phyloP scores from a whole-genome alignment of 495 filamentous ascomycete species.

The Penicillium psychrofluorescens region DNA sequence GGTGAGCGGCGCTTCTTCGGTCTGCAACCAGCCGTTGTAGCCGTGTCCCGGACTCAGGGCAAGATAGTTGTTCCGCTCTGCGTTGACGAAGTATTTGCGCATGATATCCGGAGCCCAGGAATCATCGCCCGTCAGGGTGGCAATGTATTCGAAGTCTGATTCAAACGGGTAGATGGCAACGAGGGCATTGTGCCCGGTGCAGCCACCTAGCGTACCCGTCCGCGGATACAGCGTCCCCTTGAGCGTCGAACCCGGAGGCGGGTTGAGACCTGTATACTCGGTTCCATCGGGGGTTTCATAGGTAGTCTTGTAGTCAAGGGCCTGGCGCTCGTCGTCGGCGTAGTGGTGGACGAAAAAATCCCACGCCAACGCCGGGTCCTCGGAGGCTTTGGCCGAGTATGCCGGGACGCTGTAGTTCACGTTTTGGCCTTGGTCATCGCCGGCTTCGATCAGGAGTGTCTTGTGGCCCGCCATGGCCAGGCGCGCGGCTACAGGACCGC shows the following conservation, averaged over 20 bases:
- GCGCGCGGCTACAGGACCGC: slow-evolving; percentile 54
- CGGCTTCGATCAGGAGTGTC: slow-evolving; percentile 57
- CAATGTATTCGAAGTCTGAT: slow-evolving; percentile 42
- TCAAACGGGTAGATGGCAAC: slow-evolving; percentile 32
- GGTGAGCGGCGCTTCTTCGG: slow-evolving; percentile 37
- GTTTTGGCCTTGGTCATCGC: slow-evolving; percentile 48
- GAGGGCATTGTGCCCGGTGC: slow-evolving; percentile 40
- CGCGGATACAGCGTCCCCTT: slow-evolving; percentile 42
- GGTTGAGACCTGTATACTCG: slow-evolving; percentile 30
- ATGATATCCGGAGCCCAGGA: slow-evolving; percentile 38
- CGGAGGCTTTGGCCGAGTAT: slow-evolving; percentile 26
- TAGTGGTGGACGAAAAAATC: slow-evolving; percentile 45
- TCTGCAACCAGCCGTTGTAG: slow-evolving; percentile 50
- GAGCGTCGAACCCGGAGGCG: slow-evolving; percentile 29
- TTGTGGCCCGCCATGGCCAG: slow-evolving; percentile 54
- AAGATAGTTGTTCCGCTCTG: slow-evolving; percentile 51
- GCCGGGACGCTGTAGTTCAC: slow-evolving; percentile 32
- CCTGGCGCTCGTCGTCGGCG: slow-evolving; percentile 25
- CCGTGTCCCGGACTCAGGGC: slow-evolving; percentile 43
- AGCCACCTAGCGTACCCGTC: slow-evolving; percentile 40
- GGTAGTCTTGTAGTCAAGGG: slow-evolving; percentile 37
- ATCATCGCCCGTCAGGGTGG: slow-evolving; percentile 32
- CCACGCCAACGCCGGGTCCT: slow-evolving; percentile 34
- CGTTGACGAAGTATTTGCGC: slow-evolving; percentile 32
- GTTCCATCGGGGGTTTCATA: slow-evolving; percentile 33